A percentile compares a stretch with the other conserved stretches of the same genome.
Evolutionary conservation across 148 eudicot genomes (phyloP).

Genomic region (Talinum fruticosum): DNA sequence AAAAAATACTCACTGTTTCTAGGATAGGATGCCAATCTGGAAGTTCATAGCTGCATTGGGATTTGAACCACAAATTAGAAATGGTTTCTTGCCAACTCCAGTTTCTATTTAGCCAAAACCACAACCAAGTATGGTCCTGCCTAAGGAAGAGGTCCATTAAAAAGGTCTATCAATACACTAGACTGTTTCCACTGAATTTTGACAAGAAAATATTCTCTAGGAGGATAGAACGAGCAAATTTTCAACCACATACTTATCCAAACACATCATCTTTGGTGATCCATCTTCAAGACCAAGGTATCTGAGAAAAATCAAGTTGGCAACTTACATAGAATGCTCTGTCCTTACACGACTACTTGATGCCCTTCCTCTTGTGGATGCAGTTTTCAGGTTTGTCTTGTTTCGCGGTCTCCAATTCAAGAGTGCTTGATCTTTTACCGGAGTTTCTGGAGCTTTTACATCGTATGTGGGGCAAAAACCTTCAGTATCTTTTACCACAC

Average conservation of each 20-base stretch:
- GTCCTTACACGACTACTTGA: conserved; percentile 15
- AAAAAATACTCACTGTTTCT: conserved; percentile 31
- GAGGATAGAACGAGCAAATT: not conserved
- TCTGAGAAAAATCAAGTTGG: not conserved
- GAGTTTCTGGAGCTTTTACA: conserved; percentile 24
- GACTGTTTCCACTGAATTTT: not conserved
- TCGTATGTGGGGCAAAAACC: not conserved
- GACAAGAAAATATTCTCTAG: too few species aligned
- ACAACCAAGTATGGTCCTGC: too few species aligned
- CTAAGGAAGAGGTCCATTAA: not conserved
- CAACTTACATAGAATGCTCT: conserved; percentile 26
- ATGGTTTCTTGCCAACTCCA: not conserved
- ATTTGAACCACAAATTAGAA: not conserved
- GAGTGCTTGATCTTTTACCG: conserved; percentile 10
- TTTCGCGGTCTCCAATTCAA: not conserved
- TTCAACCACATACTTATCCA: not conserved
- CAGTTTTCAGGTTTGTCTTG: not conserved
- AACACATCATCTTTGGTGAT: not conserved
- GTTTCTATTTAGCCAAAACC: too few species aligned
- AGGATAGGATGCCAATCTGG: conserved; percentile 56
- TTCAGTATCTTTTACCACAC: not conserved
- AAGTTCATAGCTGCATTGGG: conserved; percentile 52
- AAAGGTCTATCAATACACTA: not conserved
- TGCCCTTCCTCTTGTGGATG: conserved; percentile 2
- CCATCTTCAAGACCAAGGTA: not conserved